A percentile compares a stretch with the other conserved stretches of the same genome.
Evolutionary conservation across 257 asterid genomes (phyloP).

Genomic region (Salvia rosmarinus): DNA sequence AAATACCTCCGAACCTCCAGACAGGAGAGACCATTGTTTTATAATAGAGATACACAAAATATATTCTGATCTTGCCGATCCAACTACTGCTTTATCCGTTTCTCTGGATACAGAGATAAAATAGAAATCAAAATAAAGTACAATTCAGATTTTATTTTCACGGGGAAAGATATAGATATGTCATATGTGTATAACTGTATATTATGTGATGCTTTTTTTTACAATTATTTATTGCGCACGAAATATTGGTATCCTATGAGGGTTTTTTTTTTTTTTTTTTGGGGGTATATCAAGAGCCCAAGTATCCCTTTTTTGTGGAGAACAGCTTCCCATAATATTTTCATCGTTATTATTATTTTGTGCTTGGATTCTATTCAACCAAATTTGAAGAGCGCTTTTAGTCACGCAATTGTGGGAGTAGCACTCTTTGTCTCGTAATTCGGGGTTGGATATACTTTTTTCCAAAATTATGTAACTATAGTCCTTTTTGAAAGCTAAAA

Average conservation of each 20-base stretch:
- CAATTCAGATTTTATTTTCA: not conserved
- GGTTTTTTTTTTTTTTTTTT: too few relatives aligned
- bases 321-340: too few relatives aligned
- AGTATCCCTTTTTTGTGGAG: too few relatives aligned
- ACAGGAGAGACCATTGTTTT: constrained; percentile 42
- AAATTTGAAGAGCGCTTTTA: too few relatives aligned
- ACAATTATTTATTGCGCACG: not conserved
- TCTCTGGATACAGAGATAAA: not conserved
- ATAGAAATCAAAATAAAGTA: not conserved
- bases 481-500: too few relatives aligned
- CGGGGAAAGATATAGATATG: not conserved
- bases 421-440: too few relatives aligned
- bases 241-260: not conserved
- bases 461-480: too few relatives aligned
- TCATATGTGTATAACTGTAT: not conserved
- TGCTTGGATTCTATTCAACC: too few relatives aligned
- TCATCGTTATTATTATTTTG: too few relatives aligned
- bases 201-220: not conserved
- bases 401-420: too few relatives aligned
- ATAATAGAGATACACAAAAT: constrained; percentile 33
- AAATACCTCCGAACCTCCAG: constrained; percentile 43
- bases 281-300: too few relatives aligned
- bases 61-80: constrained; percentile 30
- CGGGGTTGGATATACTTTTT: too few relatives aligned
- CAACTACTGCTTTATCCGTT: constrained; percentile 23